Conservation (phyloP, 2,329 filamentous ascomycete genomes). For the Colletotrichum phormii region DNA sequence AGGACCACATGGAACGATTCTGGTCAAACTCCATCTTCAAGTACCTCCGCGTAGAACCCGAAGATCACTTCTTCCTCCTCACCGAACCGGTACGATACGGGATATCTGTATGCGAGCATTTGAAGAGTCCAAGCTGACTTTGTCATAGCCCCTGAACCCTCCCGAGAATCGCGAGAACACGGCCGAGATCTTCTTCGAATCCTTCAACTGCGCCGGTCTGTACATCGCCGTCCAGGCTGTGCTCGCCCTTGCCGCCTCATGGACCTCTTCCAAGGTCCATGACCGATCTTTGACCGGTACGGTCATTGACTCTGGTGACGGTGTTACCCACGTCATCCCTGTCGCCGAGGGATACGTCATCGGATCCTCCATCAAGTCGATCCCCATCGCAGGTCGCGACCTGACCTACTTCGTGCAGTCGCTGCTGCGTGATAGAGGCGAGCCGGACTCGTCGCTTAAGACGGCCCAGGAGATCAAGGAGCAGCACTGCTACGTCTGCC, state of each 20-base stretch:
- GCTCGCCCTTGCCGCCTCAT: constrained; percentile 93
- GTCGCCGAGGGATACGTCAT: constrained; percentile 99
- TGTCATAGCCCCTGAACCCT: constrained; percentile 86
- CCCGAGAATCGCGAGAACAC: constrained; percentile 99
- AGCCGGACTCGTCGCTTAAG: constrained; percentile 96
- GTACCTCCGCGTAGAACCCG: constrained; percentile 96
- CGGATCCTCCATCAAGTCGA: constrained; percentile 98
- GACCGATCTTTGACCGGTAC: constrained; percentile 96
- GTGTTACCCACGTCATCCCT: constrained; percentile 98
- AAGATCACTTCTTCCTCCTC: constrained; percentile 98
- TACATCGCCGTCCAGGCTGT: constrained; percentile 99
- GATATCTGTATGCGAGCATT: neutral
- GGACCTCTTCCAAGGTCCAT: constrained; percentile 98
- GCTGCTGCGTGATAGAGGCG: constrained; percentile 92
- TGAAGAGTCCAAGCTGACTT: constrained; percentile 23
- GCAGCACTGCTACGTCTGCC: constrained; percentile 97
- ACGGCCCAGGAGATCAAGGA: constrained; percentile 99
- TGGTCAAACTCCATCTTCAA: constrained; percentile 99
- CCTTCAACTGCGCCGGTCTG: constrained; percentile 98
- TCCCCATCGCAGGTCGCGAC: constrained; percentile 96
- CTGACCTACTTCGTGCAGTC: constrained; percentile 99
- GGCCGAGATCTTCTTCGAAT: constrained; percentile 99
- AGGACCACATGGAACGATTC: constrained; percentile 99
- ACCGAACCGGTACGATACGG: constrained; percentile 84
- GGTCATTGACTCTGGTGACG: constrained; percentile 98